Percentiles rank a stretch among this genome's conserved stretches.
Conservation (phyloP, 805 yeast species). For the Candida multigemmis region DNA sequence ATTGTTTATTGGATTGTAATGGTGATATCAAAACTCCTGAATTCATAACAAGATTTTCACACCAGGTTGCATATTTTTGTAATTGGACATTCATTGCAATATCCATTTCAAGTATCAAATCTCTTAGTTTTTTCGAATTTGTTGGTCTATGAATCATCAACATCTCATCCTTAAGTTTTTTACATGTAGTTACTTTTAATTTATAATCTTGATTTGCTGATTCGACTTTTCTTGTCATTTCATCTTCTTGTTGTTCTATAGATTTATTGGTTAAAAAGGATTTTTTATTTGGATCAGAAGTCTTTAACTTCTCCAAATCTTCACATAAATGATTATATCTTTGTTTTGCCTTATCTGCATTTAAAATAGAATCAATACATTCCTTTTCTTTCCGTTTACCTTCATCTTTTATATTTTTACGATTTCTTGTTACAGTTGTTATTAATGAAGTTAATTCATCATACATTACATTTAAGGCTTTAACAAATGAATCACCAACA, state of each 20-base stretch:
- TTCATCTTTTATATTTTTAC: slow-evolving; percentile 77
- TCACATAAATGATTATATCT: slow-evolving; percentile 70
- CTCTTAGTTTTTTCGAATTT: slow-evolving; percentile 59
- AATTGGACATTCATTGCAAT: slow-evolving; percentile 83
- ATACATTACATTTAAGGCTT: slow-evolving; percentile 74
- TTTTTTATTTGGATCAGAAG: slow-evolving; percentile 79
- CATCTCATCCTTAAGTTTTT: slow-evolving; percentile 65
- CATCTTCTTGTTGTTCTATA: slow-evolving; percentile 86
- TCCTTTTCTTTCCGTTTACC: slow-evolving; percentile 77
- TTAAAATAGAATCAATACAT: slow-evolving; percentile 68
- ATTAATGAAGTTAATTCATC: slow-evolving; percentile 74
- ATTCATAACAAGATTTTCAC: slow-evolving; percentile 75
- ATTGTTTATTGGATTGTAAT: slow-evolving; percentile 41
- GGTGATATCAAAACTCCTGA: slow-evolving; percentile 81
- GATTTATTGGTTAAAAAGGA: slow-evolving; percentile 74
- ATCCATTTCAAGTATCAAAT: slow-evolving; percentile 78
- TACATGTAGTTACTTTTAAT: slow-evolving; percentile 63
- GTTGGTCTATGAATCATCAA: slow-evolving; percentile 70
- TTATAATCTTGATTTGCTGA: slow-evolving; percentile 82
- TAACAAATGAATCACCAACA: slow-evolving; percentile 69
- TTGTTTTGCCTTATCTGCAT: slow-evolving; percentile 81
- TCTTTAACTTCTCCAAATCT: slow-evolving; percentile 75
- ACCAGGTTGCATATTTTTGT: slow-evolving; percentile 81
- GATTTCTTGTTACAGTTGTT: slow-evolving; percentile 56
- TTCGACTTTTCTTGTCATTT: slow-evolving; percentile 69